Base-by-base conservation (phyloP, 176 grass and related monocot genomes). In the Bromus sterilis region DNA sequence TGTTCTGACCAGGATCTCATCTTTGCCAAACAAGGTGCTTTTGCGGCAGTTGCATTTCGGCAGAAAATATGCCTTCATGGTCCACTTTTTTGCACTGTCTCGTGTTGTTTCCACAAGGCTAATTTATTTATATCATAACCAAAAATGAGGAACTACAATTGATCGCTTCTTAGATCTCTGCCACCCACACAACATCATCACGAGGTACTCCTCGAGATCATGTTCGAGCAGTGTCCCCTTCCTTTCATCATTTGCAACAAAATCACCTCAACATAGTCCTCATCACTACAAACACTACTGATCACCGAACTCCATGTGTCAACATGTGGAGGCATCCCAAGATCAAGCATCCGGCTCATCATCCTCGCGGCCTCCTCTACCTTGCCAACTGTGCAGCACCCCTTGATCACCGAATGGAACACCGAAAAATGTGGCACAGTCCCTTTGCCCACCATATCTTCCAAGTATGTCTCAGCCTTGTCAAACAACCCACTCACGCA, bases 371-470 rank as follows among this genome's bases (percentile, higher is more conserved):
- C 95, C 75, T 86, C 78, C 16, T 83, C 66, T 13, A 84, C 78
- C 61, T 86, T 98, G 8, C 88, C 90, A 70, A 94, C 92, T 43
- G 65, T 80, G 81, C 86, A 94, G 18, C 88, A 89, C 66, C 92
- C 92, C 84, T 89, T 94, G 49, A 94, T 87, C 59, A 89, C 69
- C 1, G 78, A 85, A 88, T 98, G 95, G 6, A 93, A 93, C n/a
- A 91, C 58, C 6, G 92, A 94, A 74, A 98, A 98, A 73, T 94
- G 95, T 21, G 92, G 88, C 32, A 82, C 53, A 61, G 93, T 39
- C 67, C 86, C 92, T 75, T 77, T 84, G 4, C 16, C 40, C 55
- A 85, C 43, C 92, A 98, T 98, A 25, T 87, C 81, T 37, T 69
- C 86, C 41, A 98, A 76, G 78, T 93, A 98, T 13, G 42, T 60